Base-by-base conservation (phyloP, 495 filamentous ascomycete genomes). In the Saxophila tyrrhenica region DNA sequence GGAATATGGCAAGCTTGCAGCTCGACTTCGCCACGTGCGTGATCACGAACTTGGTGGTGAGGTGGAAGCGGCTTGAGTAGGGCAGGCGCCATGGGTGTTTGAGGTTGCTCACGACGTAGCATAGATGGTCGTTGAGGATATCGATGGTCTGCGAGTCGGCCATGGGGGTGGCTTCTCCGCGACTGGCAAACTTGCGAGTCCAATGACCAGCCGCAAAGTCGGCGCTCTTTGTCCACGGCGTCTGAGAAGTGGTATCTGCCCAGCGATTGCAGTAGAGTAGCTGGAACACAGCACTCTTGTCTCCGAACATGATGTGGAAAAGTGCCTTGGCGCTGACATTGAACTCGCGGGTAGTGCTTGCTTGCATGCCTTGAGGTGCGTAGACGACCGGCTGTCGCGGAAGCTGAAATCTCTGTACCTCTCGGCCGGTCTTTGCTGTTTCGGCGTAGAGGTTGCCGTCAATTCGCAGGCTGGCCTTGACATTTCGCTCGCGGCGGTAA, bases 251-350 rank as follows among this genome's bases (percentile, higher is more conserved):
- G 21, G 69, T 78, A 67, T 82, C 78, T 16, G 88, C 89, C 67
- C 82, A 79, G 50, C 88, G 79, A 67, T 94, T 87, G 61, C 87
- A 83, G 62, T 96, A 89, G 20, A 97, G 74, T 58, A 87, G 82
- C 62, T 94, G 90, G 75, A 94, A 97, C 32, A 98, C 82, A 41
- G 87, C 84, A 70, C 86, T 91, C 68, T 87, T 94, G 65, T 98
- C 92, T 25, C 92, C 92, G 62, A 96, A 97, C 51, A 98, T 76
- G 10, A 96, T 84, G 63, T 97, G 92, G 68, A 96, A 97, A 29
- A 95, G 76, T 1, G 89, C 88, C 67, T 97, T 96, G 16, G 92
- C 80, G 57, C 85, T 91, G 49, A 97, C 77, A 54, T 92, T 84
- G 60, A 94, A 90, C 43, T 84, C 74, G 55, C 84, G 81, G 65